Conservation (phyloP, 208 protist species). For the Vickermania ingenoplastis region DNA sequence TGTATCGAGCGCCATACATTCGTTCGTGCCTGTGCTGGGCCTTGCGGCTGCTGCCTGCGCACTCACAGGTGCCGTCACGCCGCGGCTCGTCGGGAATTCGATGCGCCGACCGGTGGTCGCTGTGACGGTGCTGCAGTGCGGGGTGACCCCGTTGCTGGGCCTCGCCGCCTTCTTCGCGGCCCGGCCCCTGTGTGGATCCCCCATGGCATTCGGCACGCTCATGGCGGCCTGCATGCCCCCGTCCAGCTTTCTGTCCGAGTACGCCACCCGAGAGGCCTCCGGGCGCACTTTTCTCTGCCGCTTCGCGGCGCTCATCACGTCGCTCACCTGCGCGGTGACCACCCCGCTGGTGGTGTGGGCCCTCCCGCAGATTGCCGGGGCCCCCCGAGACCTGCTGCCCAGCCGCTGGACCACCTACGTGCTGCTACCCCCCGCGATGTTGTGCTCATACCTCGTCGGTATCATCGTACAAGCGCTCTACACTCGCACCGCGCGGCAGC, state of each 20-base stretch:
- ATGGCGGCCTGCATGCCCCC: not conserved
- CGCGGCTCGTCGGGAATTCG: not conserved
- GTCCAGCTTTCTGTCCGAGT: not conserved
- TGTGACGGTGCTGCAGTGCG: not conserved
- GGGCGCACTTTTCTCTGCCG: not conserved
- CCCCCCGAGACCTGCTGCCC: not conserved
- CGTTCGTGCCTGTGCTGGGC: not conserved
- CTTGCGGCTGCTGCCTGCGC: not conserved
- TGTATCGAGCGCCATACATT: not conserved
- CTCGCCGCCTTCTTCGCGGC: not conserved
- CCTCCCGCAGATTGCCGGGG: not conserved
- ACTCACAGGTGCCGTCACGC: not conserved
- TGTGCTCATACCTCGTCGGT: not conserved
- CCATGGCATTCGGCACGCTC: not conserved
- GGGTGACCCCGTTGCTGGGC: not conserved
- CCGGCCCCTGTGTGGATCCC: not conserved
- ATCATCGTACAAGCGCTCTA: not conserved
- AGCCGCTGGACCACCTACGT: not conserved
- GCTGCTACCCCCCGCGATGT: not conserved
- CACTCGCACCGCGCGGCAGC: not conserved
- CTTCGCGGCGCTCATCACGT: not conserved
- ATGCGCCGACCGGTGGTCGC: not conserved
- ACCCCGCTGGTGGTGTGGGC: not conserved
- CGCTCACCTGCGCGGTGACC: not conserved
- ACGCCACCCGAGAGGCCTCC: not conserved